Evolutionary conservation across 129 eudicot species (phyloP).

Genomic region (Calendula officinalis): DNA sequence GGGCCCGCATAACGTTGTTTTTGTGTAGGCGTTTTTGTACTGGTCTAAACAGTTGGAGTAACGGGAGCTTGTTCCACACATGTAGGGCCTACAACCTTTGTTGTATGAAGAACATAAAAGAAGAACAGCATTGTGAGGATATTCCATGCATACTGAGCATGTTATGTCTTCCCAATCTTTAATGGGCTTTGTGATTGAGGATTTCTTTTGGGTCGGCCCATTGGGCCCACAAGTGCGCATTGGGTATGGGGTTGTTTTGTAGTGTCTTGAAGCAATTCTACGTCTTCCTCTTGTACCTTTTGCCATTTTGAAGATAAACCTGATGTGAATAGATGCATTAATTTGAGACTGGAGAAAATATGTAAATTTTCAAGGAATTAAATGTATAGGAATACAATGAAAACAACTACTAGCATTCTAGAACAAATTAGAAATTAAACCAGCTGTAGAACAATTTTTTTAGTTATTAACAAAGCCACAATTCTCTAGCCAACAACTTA

Average conservation of each 20-base stretch:
- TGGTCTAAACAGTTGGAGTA: constrained; percentile 94
- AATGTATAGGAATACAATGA: no score
- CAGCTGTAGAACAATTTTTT: no score
- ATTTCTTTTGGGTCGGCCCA: constrained; percentile 30
- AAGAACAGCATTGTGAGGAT: constrained; percentile 93
- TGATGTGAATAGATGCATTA: constrained; percentile 13
- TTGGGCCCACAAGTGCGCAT: constrained; percentile 26
- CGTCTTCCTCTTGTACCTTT: constrained; percentile 81
- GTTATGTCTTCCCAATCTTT: constrained; percentile 94
- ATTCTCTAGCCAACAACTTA: no score
- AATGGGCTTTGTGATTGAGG: constrained; percentile 37
- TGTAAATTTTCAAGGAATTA: neutral
- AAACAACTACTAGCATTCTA: no score
- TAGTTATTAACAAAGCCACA: no score
- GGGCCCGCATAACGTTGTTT: constrained; percentile 17
- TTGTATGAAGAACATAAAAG: constrained; percentile 86
- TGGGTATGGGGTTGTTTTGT: constrained; percentile 64
- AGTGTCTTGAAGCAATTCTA: constrained; percentile 61
- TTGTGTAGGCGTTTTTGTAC: constrained; percentile 77
- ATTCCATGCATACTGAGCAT: constrained; percentile 95
- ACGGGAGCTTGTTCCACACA: constrained; percentile 92
- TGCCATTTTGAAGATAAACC: constrained; percentile 52
- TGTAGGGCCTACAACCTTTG: constrained; percentile 94
- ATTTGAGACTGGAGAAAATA: constrained; percentile 4
- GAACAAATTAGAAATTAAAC: no score